phyloP scores from a whole-genome alignment of 1,139 yeast genomes.

The Saccharomyces hybrid region DNA sequence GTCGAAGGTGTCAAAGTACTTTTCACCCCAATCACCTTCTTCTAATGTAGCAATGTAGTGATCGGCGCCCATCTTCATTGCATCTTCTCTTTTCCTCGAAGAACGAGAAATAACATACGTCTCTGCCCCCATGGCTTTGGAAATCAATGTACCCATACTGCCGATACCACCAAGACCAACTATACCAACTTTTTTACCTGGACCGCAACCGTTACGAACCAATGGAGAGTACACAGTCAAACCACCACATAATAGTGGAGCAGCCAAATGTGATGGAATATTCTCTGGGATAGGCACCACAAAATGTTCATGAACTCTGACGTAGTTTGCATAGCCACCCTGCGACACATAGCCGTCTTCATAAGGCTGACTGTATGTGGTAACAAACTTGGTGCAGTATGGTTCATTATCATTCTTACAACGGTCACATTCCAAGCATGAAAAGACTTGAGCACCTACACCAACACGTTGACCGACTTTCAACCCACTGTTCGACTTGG shows the following conservation, averaged over 20 bases:
- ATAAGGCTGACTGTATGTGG: conserved; percentile 39
- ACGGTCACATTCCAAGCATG: conserved; percentile 41
- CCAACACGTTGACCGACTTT: conserved; percentile 47
- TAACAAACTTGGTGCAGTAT: conserved; percentile 39
- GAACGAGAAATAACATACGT: conserved; percentile 49
- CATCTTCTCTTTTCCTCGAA: conserved; percentile 42
- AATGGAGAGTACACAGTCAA: conserved; percentile 47
- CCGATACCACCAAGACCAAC: conserved; percentile 58
- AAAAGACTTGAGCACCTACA: conserved; percentile 42
- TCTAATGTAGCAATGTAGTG: conserved; percentile 44
- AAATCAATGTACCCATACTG: conserved; percentile 50
- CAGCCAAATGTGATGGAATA: conserved; percentile 37
- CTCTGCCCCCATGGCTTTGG: conserved; percentile 51
- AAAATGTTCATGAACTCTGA: conserved; percentile 41
- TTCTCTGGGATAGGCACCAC: conserved; percentile 43
- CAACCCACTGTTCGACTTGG: conserved; percentile 27
- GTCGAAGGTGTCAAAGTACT: conserved; percentile 36
- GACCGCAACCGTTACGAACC: conserved; percentile 37
- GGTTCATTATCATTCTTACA: conserved; percentile 41
- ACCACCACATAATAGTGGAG: conserved; percentile 49
- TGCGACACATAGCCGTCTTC: conserved; percentile 41
- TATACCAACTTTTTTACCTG: conserved; percentile 43
- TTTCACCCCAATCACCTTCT: conserved; percentile 36
- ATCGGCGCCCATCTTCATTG: conserved; percentile 46
- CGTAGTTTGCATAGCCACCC: conserved; percentile 50